Percentiles rank a stretch among this genome's conserved stretches.
These are phyloP conservation scores for Paratinospora sagittata DNA, from an alignment of 164 flowering plant genomes.

Conservation along the genomic window DNA sequence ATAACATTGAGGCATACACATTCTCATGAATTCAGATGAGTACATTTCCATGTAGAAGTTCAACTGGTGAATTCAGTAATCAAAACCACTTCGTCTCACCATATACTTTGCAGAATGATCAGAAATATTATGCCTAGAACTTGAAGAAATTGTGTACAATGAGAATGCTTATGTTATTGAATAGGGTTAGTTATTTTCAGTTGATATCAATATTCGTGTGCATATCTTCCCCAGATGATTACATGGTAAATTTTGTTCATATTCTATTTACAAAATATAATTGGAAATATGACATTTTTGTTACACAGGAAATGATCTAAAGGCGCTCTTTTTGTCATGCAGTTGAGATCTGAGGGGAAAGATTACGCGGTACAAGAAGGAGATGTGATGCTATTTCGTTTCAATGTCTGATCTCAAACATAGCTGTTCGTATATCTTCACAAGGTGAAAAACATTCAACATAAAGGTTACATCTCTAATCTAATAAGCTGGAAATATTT, in stretches of 20 bases:
- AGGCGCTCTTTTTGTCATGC: conserved; percentile 26
- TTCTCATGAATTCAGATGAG: too few relatives aligned
- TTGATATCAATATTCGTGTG: not conserved
- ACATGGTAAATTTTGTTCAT: not conserved
- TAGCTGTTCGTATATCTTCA: not conserved
- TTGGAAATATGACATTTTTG: not conserved
- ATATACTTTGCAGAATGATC: too few relatives aligned
- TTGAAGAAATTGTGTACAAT: too few relatives aligned
- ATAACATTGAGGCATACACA: too few relatives aligned
- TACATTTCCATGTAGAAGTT: too few relatives aligned
- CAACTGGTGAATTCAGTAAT: too few relatives aligned
- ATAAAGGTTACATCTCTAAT: not conserved
- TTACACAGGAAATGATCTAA: not conserved
- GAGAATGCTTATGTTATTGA: not conserved
- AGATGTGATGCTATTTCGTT: conserved; percentile 96
- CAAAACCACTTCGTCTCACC: too few relatives aligned
- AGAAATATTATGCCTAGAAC: too few relatives aligned
- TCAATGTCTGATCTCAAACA: conserved; percentile 52
- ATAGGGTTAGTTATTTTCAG: not conserved
- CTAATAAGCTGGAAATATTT: not conserved
- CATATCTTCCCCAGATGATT: not conserved
- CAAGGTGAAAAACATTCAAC: not conserved
- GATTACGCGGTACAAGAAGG: conserved; percentile 94
- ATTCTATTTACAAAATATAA: not conserved
- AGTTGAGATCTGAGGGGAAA: conserved; percentile 95